Evolutionary conservation across 140 eudicot species (phyloP), one percentile per base, ranked within the genome.

Genomic region (Erigeron philadelphicus): DNA sequence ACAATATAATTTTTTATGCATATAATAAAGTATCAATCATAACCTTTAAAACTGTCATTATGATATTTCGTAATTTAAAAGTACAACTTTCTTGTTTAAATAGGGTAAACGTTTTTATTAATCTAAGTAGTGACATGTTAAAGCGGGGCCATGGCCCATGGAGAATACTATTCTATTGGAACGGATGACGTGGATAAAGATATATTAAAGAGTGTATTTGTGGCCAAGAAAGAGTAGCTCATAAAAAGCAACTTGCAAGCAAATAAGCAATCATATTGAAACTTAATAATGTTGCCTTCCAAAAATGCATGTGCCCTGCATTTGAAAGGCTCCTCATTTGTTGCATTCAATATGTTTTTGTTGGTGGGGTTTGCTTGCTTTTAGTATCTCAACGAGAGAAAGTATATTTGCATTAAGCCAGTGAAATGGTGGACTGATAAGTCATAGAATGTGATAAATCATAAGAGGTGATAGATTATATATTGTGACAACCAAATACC

Each of bases 141-240:
- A 38, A 16, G 40, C 25, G 25, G 25, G 25, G 25, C 25, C 25
- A 21, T 21, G 57, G 72, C n/a, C 72, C 67, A 25, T 63, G 7
- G 40, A 40, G 61, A 18, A 15, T 42, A 49, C 4, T 66, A 44
- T 6, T 62, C 17, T 25, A 10, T 48, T 15, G 3, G 45, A 44
- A 55, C 23, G n/a, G 42, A 76, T 60, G 65, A 64, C 31, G 60
- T 13, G 1, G 1, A 61, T 11, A 56, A 43, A 70, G 45, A 63
- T 67, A 59, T 58, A 48, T 40, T 35, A 21, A 21, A 43, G 68
- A 42, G 50, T 54, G n/a, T 35, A 71, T 70, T 55, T 71, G 76
- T 77, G 77, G 81, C 68, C 48, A 73, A 56, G 48, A 77, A 77
- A 57, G n/a, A 77, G 42, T 48, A 40, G 49, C 16, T 42, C 50